phyloP scores from a whole-genome alignment of 2,329 filamentous ascomycete species.

The Trichoderma sp. region DNA sequence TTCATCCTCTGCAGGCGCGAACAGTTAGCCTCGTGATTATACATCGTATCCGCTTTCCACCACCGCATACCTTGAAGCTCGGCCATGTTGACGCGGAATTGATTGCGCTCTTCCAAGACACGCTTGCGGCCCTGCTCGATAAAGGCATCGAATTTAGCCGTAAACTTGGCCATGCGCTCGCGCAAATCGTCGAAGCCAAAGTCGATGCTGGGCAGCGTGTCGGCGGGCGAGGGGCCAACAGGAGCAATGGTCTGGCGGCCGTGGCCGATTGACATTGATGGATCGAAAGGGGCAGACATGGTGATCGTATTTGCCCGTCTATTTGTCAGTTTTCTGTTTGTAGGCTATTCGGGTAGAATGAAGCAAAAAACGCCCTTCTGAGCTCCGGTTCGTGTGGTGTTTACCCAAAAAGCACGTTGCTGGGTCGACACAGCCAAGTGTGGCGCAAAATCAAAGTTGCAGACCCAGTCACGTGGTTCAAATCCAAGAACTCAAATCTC shows the following conservation, averaged over 20 bases:
- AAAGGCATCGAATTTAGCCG: constrained; percentile 83
- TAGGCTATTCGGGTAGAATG: not conserved
- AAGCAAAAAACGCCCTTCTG: not conserved
- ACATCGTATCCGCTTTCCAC: not conserved
- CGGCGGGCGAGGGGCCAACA: constrained; percentile 64
- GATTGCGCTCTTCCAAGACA: constrained; percentile 88
- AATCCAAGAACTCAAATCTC: not conserved
- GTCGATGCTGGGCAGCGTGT: constrained; percentile 81
- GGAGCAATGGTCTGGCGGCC: constrained; percentile 54
- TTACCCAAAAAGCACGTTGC: constrained; percentile 24
- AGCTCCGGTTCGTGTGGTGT: constrained; percentile 1
- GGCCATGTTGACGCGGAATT: constrained; percentile 85
- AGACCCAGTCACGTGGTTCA: constrained; percentile 24
- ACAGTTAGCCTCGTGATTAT: not conserved
- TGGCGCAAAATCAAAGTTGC: not conserved
- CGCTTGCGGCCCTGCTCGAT: constrained; percentile 88
- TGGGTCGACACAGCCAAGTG: constrained; percentile 23
- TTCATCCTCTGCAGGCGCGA: constrained; percentile 67
- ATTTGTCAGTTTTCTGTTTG: not conserved
- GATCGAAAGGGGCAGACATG: constrained; percentile 64
- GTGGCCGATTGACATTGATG: constrained; percentile 62
- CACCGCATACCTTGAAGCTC: constrained; percentile 76
- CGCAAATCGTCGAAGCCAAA: constrained; percentile 96
- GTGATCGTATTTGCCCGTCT: constrained; percentile 12
- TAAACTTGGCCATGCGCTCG: constrained; percentile 93